Conservation (phyloP, 2,329 filamentous ascomycete genomes). For the Epicoccum sorghinum region DNA sequence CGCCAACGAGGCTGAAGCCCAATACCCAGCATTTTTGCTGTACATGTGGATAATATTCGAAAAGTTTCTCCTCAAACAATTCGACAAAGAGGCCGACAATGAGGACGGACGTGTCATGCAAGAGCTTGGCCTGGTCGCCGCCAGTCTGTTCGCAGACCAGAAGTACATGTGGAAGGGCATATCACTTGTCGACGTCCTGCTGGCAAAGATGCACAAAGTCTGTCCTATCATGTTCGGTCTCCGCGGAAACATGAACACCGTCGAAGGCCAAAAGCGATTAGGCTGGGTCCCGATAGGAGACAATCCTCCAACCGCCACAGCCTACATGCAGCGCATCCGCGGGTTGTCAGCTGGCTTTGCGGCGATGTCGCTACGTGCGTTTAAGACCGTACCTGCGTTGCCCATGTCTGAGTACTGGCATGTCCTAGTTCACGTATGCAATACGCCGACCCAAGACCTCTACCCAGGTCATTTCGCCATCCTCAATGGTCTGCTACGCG, state of each 20-base stretch:
- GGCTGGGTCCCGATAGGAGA: constrained; percentile 37
- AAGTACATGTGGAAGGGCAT: constrained; percentile 70
- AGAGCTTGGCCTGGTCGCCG: constrained; percentile 77
- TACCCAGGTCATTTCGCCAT: constrained; percentile 56
- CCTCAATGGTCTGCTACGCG: constrained; percentile 61
- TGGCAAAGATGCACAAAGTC: constrained; percentile 80
- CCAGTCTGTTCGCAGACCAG: constrained; percentile 73
- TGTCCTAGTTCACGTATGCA: constrained; percentile 75
- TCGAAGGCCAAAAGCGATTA: constrained; percentile 36
- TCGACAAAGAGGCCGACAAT: constrained; percentile 48
- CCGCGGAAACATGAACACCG: constrained; percentile 74
- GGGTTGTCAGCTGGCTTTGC: constrained; percentile 86
- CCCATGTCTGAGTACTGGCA: constrained; percentile 84
- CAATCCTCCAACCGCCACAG: constrained; percentile 59
- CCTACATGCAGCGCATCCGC: constrained; percentile 81
- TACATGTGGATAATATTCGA: constrained; percentile 79
- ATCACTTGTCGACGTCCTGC: constrained; percentile 79
- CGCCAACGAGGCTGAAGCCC: constrained; percentile 36
- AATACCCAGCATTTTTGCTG: constrained; percentile 57
- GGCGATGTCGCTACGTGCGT: constrained; percentile 76
- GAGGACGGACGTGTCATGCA: constrained; percentile 62
- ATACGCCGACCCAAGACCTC: constrained; percentile 65
- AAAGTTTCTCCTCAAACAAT: constrained; percentile 73
- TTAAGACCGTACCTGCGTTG: constrained; percentile 72
- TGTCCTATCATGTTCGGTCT: constrained; percentile 89